Evolutionary conservation across 768 basidiomycete genomes (phyloP).

Genomic region (Panaeolus papilionaceus): DNA sequence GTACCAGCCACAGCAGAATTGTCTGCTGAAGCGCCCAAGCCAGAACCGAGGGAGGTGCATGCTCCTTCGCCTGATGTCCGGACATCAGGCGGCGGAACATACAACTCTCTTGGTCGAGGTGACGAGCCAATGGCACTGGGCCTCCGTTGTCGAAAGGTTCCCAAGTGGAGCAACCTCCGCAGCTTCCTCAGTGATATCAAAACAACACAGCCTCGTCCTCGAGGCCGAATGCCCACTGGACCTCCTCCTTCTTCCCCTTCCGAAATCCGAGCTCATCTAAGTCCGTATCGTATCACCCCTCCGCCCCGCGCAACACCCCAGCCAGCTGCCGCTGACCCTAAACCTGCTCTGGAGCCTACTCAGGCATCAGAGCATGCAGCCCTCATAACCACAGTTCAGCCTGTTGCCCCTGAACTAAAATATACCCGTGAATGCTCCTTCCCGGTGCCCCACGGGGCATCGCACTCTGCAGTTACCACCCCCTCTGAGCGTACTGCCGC

Average conservation of each 20-base stretch:
- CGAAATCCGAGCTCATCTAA: slow-evolving; percentile 6
- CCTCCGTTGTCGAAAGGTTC: background rate
- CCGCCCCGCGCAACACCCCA: slow-evolving; percentile 2
- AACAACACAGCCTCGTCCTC: background rate
- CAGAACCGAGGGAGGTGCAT: background rate
- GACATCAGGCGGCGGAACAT: slow-evolving; percentile 3
- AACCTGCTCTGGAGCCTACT: background rate
- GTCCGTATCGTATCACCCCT: background rate
- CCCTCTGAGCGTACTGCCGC: background rate
- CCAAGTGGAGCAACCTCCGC: background rate
- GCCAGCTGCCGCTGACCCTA: background rate
- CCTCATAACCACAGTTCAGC: background rate
- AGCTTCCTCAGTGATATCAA: background rate
- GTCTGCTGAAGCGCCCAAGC: background rate
- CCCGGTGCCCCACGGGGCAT: background rate
- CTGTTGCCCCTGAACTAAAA: background rate
- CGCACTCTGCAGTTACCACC: slow-evolving; percentile 1
- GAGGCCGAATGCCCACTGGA: background rate
- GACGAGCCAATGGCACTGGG: background rate
- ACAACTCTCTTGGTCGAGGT: background rate
- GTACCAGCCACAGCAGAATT: background rate
- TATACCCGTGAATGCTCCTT: background rate
- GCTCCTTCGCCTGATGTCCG: background rate
- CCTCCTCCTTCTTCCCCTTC: background rate
- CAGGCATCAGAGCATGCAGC: background rate